These are phyloP conservation scores for Jackrogersella multiformis DNA, from an alignment of 495 filamentous ascomycete genomes.

Conservation along the genomic window DNA sequence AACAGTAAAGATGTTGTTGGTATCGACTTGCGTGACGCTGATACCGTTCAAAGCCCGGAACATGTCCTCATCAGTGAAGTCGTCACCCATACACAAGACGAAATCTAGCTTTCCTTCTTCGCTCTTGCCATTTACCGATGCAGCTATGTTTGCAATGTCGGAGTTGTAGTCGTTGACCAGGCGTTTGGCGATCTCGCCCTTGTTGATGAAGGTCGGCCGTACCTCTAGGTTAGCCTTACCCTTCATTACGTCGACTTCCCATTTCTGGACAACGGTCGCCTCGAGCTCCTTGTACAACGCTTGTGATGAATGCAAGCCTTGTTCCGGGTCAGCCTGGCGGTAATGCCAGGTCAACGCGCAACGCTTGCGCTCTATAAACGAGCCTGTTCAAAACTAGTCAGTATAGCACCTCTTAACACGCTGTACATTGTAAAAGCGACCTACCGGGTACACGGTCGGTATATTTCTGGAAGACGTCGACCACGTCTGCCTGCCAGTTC, in stretches of 20 bases:
- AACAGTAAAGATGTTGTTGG: slow-evolving; percentile 78
- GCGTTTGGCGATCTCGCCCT: slow-evolving; percentile 87
- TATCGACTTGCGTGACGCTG: slow-evolving; percentile 58
- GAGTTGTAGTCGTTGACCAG: slow-evolving; percentile 73
- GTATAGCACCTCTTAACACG: slow-evolving; percentile 3
- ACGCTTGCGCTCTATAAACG: slow-evolving; percentile 91
- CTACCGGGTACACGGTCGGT: slow-evolving; percentile 82
- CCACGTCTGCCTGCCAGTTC: slow-evolving; percentile 84
- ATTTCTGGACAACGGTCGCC: slow-evolving; percentile 74
- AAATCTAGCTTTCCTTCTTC: slow-evolving; percentile 70
- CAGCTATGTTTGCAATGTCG: slow-evolving; percentile 42
- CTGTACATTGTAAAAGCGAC: slow-evolving; percentile 17
- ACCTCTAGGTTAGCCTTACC: slow-evolving; percentile 97
- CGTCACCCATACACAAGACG: slow-evolving; percentile 89
- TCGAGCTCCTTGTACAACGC: slow-evolving; percentile 82
- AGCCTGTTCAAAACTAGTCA: slow-evolving; percentile 59
- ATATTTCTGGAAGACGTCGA: slow-evolving; percentile 82
- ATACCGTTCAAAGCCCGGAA: slow-evolving; percentile 72
- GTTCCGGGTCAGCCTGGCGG: slow-evolving; percentile 84
- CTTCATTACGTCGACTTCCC: slow-evolving; percentile 92
- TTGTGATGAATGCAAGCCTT: slow-evolving; percentile 75
- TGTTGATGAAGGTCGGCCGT: slow-evolving; percentile 95
- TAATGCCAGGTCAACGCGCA: slow-evolving; percentile 98
- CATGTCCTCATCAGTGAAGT: slow-evolving; percentile 96
- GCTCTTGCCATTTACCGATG: slow-evolving; percentile 1